These are phyloP conservation scores for Rhododendron kiyosumense DNA, from an alignment of 148 eudicot genomes.

Conservation along the genomic window DNA sequence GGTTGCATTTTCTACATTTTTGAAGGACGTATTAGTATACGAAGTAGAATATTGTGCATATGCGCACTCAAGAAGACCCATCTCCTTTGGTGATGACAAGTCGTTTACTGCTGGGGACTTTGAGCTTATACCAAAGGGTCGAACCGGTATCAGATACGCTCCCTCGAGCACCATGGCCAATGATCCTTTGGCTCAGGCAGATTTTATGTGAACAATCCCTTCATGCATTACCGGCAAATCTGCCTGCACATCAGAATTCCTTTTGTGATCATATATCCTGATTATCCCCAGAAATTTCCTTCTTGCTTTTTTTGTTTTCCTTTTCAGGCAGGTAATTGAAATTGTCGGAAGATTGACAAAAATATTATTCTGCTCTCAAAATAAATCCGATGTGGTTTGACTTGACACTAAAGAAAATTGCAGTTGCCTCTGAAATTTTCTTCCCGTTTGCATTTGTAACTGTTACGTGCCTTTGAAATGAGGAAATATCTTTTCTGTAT, in stretches of 20 bases:
- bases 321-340: neutral
- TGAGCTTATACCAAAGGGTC: slow-evolving; percentile 27
- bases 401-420: neutral
- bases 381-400: neutral
- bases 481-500: neutral
- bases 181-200: slow-evolving; percentile 12
- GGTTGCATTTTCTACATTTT: slow-evolving; percentile 27
- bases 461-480: neutral
- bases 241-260: slow-evolving; percentile 2
- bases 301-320: neutral
- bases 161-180: slow-evolving; percentile 17
- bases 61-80: slow-evolving; percentile 33
- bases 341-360: neutral
- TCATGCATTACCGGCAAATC: neutral
- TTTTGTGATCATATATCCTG: neutral
- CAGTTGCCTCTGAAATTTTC: neutral
- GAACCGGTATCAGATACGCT: slow-evolving; percentile 33
- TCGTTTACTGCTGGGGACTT: slow-evolving; percentile 33
- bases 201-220: neutral
- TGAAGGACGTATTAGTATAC: slow-evolving; percentile 30
- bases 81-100: slow-evolving; percentile 16
- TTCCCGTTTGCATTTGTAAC: neutral
- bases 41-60: slow-evolving; percentile 55
- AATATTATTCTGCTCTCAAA: neutral
- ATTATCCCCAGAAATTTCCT: neutral